Evolutionary conservation across 768 basidiomycete species (phyloP).

Genomic region (Trichaptum fuscoviolaceum): DNA sequence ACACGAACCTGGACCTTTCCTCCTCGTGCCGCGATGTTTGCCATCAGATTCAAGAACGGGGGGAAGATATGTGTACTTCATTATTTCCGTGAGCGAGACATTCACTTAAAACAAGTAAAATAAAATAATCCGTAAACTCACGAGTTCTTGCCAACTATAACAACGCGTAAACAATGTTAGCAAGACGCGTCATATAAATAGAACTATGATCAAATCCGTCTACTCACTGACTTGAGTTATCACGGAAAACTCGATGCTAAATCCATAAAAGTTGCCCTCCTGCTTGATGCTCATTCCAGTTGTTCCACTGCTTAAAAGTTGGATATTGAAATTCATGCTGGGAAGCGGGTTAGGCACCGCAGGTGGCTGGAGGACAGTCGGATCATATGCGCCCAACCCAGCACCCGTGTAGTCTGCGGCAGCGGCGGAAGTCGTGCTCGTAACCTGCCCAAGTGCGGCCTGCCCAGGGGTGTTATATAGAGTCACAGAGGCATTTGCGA

Average conservation of each 20-base stretch:
- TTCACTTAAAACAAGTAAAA: background rate
- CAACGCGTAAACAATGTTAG: background rate
- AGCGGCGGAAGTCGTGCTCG: conserved; percentile 19
- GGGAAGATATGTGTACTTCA: conserved; percentile 25
- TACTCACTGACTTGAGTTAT: conserved; percentile 43
- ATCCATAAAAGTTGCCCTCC: conserved; percentile 46
- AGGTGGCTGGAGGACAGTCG: conserved; percentile 26
- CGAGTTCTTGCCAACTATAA: conserved; percentile 5
- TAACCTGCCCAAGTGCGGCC: conserved; percentile 9
- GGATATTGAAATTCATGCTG: conserved; percentile 19
- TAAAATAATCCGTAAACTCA: background rate
- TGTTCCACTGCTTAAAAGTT: conserved; percentile 21
- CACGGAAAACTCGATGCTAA: conserved; percentile 60
- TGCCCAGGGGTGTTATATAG: conserved; percentile 21
- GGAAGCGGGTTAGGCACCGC: conserved; percentile 20
- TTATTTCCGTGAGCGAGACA: conserved; percentile 14
- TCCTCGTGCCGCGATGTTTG: conserved; percentile 38
- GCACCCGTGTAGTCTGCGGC: conserved; percentile 23
- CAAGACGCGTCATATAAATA: background rate
- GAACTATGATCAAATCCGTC: background rate
- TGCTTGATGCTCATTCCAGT: conserved; percentile 27
- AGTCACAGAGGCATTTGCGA: conserved; percentile 20
- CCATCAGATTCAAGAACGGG: conserved; percentile 44
- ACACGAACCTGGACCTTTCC: conserved; percentile 39
- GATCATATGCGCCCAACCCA: conserved; percentile 28